Percentiles rank a stretch among this genome's conserved stretches.
These are phyloP conservation scores for Trichoderma breve DNA, from an alignment of 2,329 filamentous ascomycete genomes.

Conservation along the genomic window DNA sequence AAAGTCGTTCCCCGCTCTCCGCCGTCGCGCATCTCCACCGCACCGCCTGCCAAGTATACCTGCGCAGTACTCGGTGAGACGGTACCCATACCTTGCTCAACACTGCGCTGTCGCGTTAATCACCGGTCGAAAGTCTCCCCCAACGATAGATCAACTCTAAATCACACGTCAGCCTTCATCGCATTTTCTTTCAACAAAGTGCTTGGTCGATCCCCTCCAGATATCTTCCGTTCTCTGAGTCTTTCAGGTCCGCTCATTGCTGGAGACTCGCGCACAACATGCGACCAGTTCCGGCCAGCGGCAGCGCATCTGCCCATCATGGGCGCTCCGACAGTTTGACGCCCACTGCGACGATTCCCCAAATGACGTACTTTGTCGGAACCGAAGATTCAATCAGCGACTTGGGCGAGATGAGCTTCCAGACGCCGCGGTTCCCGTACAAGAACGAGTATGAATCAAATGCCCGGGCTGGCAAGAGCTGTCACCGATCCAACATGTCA, in stretches of 20 bases:
- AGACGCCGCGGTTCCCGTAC: not conserved
- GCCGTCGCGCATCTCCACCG: not conserved
- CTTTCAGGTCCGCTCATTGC: not conserved
- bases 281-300: constrained; percentile 23
- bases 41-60: not conserved
- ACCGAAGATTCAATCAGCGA: constrained; percentile 35
- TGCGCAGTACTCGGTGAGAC: constrained; percentile 7
- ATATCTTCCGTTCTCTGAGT: not conserved
- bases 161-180: constrained; percentile 15
- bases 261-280: constrained; percentile 17
- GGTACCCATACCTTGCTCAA: constrained; percentile 6
- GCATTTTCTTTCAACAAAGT: not conserved
- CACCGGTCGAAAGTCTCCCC: constrained; percentile 1
- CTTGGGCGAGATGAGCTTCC: constrained; percentile 21
- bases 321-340: constrained; percentile 20
- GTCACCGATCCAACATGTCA: constrained; percentile 17
- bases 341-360: constrained; percentile 24
- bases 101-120: constrained; percentile 7
- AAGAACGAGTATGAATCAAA: constrained; percentile 1
- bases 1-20: constrained; percentile 13
- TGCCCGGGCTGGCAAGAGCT: not conserved
- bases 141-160: not conserved
- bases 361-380: constrained; percentile 37
- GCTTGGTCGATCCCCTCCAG: not conserved
- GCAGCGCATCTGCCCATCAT: constrained; percentile 17